Percentiles rank a stretch among this genome's conserved stretches.
Evolutionary conservation across 768 basidiomycete genomes (phyloP).

Genomic region (Tylopilus plumbeoviolaceoides): DNA sequence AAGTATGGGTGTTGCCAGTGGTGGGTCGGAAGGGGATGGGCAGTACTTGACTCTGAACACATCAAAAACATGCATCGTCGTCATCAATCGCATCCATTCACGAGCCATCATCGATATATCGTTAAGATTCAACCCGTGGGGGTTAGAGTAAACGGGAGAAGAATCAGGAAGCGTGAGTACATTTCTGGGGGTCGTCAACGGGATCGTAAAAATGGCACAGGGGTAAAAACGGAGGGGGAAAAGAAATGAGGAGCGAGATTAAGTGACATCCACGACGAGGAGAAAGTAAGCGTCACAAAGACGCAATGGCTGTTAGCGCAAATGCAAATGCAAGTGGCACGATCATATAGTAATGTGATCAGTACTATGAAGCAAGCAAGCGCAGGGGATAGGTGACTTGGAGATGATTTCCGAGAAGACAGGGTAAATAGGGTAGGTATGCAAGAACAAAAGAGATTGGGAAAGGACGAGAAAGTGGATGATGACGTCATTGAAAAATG

Average conservation of each 20-base stretch:
- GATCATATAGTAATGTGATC: not conserved
- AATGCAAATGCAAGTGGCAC: not conserved
- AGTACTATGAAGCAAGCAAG: not conserved
- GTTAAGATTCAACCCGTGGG: not conserved
- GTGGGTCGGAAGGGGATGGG: too few relatives aligned
- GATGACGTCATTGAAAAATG: not conserved
- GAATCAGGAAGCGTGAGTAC: not conserved
- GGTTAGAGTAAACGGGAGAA: not conserved
- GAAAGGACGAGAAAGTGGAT: not conserved
- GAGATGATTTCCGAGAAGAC: not conserved
- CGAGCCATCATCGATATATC: not conserved
- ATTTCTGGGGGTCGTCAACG: too few relatives aligned
- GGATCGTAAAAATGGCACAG: not conserved
- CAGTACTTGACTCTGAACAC: too few relatives aligned
- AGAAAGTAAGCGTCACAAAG: not conserved
- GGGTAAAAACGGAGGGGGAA: not conserved
- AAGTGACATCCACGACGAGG: not conserved
- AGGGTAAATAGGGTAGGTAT: not conserved
- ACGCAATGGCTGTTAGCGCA: not conserved
- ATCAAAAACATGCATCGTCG: too few relatives aligned
- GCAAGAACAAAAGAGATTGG: not conserved
- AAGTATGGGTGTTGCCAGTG: too few relatives aligned
- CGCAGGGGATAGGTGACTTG: not conserved
- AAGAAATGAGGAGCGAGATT: not conserved
- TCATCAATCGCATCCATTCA: not conserved